phyloP scores from a whole-genome alignment of 2,329 filamentous ascomycete species.

The Fusarium graminum region DNA sequence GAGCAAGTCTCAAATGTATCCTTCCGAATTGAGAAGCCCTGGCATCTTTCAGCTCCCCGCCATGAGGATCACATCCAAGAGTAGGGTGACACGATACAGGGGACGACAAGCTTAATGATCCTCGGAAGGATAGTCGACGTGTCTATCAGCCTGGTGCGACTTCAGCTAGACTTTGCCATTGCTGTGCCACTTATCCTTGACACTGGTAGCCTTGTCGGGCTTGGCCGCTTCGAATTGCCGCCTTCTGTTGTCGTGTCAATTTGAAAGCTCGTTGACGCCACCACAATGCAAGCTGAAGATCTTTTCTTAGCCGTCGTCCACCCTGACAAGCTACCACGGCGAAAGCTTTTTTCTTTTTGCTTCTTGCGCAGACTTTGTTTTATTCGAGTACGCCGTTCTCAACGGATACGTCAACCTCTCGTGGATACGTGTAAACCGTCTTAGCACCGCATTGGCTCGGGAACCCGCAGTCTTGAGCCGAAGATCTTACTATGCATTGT shows the following conservation, averaged over 20 bases:
- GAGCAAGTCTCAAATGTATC: constrained; percentile 1
- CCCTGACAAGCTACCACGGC: neutral
- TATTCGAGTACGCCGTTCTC: neutral
- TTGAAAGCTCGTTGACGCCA: constrained; percentile 6
- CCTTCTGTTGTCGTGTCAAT: neutral
- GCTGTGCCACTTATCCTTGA: neutral
- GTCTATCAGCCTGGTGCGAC: constrained; percentile 9
- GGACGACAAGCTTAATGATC: constrained; percentile 14
- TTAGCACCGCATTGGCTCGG: constrained; percentile 1
- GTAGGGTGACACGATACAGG: constrained; percentile 5
- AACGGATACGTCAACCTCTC: neutral
- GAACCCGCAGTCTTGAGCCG: constrained; percentile 7
- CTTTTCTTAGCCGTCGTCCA: constrained; percentile 23
- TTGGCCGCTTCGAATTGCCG: neutral
- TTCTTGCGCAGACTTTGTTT: constrained; percentile 5
- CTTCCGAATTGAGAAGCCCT: constrained; percentile 21
- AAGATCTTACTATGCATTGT: neutral
- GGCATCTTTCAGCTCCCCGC: neutral
- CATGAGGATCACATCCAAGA: neutral
- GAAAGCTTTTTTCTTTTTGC: constrained; percentile 18
- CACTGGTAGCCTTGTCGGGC: constrained; percentile 1
- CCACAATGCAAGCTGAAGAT: neutral
- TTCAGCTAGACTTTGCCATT: constrained; percentile 12
- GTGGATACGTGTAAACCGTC: neutral
- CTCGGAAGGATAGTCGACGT: constrained; percentile 15